Conservation (phyloP, 1,139 yeast genomes). For the Debaryomyces nepalensis region DNA sequence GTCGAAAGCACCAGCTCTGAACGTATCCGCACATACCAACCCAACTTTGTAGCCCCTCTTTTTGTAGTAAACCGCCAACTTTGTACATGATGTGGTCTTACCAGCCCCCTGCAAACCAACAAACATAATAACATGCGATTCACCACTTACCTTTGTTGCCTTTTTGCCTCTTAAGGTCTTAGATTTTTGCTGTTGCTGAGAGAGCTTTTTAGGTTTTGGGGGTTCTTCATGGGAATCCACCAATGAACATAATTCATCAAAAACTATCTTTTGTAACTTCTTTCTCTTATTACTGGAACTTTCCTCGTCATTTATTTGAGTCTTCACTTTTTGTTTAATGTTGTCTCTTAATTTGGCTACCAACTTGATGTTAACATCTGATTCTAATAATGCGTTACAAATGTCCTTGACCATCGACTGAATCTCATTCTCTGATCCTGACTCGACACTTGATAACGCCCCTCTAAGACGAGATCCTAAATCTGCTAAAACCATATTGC, state of each 20-base stretch:
- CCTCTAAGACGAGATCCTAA: slow-evolving; percentile 84
- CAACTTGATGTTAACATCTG: slow-evolving; percentile 87
- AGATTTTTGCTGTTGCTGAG: slow-evolving; percentile 22
- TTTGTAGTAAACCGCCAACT: slow-evolving; percentile 91
- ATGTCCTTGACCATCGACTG: slow-evolving; percentile 77
- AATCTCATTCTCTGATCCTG: slow-evolving; percentile 42
- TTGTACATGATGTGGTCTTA: slow-evolving; percentile 97
- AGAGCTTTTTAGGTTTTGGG: slow-evolving; percentile 80
- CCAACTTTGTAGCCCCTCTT: slow-evolving; percentile 95
- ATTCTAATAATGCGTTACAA: slow-evolving; percentile 85
- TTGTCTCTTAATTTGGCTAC: slow-evolving; percentile 80
- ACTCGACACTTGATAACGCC: slow-evolving; percentile 65
- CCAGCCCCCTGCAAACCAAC: slow-evolving; percentile 99
- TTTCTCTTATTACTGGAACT: slow-evolving; percentile 70
- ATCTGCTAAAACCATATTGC: slow-evolving; percentile 88
- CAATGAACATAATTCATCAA: slow-evolving; percentile 84
- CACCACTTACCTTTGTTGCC: slow-evolving; percentile 29
- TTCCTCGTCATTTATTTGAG: slow-evolving; percentile 55
- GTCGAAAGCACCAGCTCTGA: slow-evolving; percentile 99
- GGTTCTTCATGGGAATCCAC: slow-evolving; percentile 74
- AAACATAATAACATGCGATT: slow-evolving; percentile 80
- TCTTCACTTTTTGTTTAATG: slow-evolving; percentile 57
- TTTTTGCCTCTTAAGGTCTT: slow-evolving; percentile 37
- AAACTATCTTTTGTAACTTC: slow-evolving; percentile 87
- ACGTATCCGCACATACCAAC: slow-evolving; percentile 97